Base-by-base conservation (phyloP, 306 rosid genomes). In the Prunus mume region DNA sequence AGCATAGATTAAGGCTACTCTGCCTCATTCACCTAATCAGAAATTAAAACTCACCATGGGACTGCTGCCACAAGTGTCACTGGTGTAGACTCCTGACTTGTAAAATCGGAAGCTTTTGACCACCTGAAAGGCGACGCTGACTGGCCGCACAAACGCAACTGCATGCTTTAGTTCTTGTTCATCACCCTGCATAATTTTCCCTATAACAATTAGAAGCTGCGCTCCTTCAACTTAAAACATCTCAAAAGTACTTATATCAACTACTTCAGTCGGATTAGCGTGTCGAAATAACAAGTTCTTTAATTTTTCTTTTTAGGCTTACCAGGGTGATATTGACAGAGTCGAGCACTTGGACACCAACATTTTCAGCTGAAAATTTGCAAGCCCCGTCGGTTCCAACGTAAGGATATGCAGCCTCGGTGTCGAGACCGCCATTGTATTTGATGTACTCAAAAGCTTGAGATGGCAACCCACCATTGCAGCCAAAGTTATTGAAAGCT, bases 381-480 rank as follows among this genome's bases (percentile, higher is more conserved):
- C 99, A 95, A 38, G 17, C 66, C 12, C 87, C 92, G 76, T 86
- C 67, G 28, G 66, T 2, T 66, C 60, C 97, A 0, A 88, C 80
- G 83, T 95, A 95, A 74, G 99, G 97, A 85, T 95, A 95, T 66
- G 96, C 88, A 74, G 80, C 82, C 84, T 92, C 99, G 9, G 97
- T 87, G 58, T 88, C 96, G 80, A 95, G 92, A 75, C 99, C 99
- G 19, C 99, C 97, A 67, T 89, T 95, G 86, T 82, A 89, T 66
- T 92, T 95, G 47, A 95, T 87, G 84, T 92, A 95, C 74, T 96
- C 99, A 81, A 91, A 96, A 76, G 99, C 99, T 75, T 96, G 99
- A 65, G 99, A 96, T 11, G 99, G 99, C 78, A 96, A 85, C 25
- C 99, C 99, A 28, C 99, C 99, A 6, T 51, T 0, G 82, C 97